phyloP scores from a whole-genome alignment of 805 yeast species.

The Candida ovalis region DNA sequence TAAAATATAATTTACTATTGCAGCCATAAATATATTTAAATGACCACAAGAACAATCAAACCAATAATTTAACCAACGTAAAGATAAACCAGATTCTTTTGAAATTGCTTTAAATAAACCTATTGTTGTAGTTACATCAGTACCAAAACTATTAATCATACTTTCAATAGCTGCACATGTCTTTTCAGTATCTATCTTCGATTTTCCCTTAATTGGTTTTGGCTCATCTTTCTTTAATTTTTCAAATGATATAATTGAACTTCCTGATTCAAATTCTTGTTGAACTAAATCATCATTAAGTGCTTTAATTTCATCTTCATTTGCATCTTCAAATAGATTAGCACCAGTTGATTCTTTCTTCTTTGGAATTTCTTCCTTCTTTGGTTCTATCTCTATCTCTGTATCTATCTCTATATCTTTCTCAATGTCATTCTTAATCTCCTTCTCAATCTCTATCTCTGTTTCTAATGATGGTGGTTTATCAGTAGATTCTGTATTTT shows the following conservation, averaged over 20 bases:
- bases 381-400: not conserved
- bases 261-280: slow-evolving; percentile 12
- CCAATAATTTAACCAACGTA: slow-evolving; percentile 33
- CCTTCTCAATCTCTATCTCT: not conserved
- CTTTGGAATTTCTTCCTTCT: slow-evolving; percentile 1
- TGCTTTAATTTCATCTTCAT: slow-evolving; percentile 30
- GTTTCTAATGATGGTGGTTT: no score
- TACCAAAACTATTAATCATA: slow-evolving; percentile 24
- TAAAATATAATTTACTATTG: slow-evolving; percentile 26
- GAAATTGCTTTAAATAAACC: slow-evolving; percentile 27
- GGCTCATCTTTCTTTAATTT: slow-evolving; percentile 27
- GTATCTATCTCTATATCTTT: not conserved
- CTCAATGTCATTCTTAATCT: slow-evolving; percentile 2
- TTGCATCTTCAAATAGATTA: slow-evolving; percentile 30
- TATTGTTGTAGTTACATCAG: slow-evolving; percentile 22
- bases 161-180: slow-evolving; percentile 22
- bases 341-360: slow-evolving; percentile 15
- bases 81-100: slow-evolving; percentile 27
- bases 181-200: slow-evolving; percentile 18
- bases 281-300: slow-evolving; percentile 20
- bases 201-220: slow-evolving; percentile 27
- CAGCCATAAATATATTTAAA: slow-evolving; percentile 27
- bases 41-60: slow-evolving; percentile 34
- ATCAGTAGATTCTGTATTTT: not conserved
- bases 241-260: slow-evolving; percentile 19